Evolutionary conservation across 2,329 filamentous ascomycete species (phyloP).

Genomic region (Phialophora tarda): DNA sequence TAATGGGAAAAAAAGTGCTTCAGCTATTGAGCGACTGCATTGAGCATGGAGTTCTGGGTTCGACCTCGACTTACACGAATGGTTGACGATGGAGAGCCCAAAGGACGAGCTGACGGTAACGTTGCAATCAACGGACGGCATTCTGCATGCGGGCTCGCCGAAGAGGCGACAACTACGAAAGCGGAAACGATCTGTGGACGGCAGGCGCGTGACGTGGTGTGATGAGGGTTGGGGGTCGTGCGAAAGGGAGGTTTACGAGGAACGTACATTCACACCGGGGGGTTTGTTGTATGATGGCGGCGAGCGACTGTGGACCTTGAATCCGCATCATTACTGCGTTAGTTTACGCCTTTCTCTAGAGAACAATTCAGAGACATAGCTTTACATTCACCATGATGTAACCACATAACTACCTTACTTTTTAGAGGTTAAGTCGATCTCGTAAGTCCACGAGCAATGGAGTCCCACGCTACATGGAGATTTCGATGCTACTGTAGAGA

Average conservation of each 20-base stretch:
- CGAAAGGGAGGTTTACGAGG: neutral
- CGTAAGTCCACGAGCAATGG: neutral
- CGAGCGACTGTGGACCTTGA: neutral
- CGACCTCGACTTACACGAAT: neutral
- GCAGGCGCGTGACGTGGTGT: neutral
- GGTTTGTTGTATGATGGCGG: neutral
- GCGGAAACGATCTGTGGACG: neutral
- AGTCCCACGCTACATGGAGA: neutral
- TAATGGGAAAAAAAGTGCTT: slow-evolving; percentile 7
- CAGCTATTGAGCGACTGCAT: neutral
- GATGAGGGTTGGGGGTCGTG: neutral
- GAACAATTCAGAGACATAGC: slow-evolving; percentile 5
- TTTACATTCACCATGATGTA: neutral
- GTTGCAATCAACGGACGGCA: neutral
- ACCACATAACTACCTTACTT: neutral
- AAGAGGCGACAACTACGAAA: neutral
- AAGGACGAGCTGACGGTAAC: neutral
- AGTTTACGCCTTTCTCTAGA: slow-evolving; percentile 1
- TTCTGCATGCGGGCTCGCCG: neutral
- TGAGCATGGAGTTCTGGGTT: slow-evolving; percentile 3
- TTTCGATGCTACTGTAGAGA: neutral
- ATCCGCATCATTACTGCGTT: neutral
- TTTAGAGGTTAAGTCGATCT: neutral
- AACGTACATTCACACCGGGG: neutral
- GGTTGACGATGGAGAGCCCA: neutral